Conservation (phyloP, 768 basidiomycete genomes). For the Fibroporia radiculosa region DNA sequence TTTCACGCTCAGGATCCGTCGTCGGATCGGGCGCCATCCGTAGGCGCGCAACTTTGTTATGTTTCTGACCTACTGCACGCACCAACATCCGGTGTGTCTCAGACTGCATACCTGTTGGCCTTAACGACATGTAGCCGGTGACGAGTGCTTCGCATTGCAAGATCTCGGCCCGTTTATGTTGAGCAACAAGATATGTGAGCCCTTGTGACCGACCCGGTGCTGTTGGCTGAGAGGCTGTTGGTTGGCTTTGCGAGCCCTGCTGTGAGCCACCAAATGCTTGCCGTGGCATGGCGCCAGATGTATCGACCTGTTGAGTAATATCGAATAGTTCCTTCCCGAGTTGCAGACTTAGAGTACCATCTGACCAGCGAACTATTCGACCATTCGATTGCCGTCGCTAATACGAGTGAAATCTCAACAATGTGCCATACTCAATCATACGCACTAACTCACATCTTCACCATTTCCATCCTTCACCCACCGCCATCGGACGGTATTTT, state of each 20-base stretch:
- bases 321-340: conserved; percentile 94
- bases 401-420: not conserved
- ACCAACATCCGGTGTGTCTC: conserved; percentile 87
- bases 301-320: conserved; percentile 73
- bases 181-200: conserved; percentile 83
- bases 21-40: conserved; percentile 75
- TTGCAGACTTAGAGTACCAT: conserved; percentile 84
- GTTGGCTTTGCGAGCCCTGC: conserved; percentile 10
- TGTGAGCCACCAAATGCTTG: conserved; percentile 45
- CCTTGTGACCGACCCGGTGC: conserved; percentile 51
- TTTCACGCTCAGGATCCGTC: conserved; percentile 69
- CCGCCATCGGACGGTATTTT: conserved; percentile 93
- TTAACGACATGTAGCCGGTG: conserved; percentile 76
- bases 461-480: conserved; percentile 79
- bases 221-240: conserved; percentile 22
- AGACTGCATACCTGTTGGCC: conserved; percentile 85
- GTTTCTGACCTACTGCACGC: conserved; percentile 77
- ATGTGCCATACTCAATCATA: not conserved
- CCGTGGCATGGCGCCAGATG: conserved; percentile 58
- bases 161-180: conserved; percentile 79
- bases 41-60: conserved; percentile 72
- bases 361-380: conserved; percentile 91
- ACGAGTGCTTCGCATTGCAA: conserved; percentile 82
- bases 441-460: conserved; percentile 53
- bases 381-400: conserved; percentile 86